Evolutionary conservation across 306 rosid genomes (phyloP).

Genomic region (Notholithocarpus densiflorus): DNA sequence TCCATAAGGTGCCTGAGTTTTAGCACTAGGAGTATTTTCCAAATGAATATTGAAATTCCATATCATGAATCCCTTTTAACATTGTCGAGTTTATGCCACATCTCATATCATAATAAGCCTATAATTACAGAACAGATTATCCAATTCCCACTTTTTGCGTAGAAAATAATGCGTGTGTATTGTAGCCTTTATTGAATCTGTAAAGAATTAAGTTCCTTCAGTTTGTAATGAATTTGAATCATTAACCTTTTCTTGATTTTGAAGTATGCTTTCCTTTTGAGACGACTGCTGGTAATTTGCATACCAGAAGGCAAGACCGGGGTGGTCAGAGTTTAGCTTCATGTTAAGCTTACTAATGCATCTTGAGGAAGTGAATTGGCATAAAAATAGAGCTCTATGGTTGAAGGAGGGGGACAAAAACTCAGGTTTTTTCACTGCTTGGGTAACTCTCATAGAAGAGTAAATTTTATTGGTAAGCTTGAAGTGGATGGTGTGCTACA

Average conservation of each 20-base stretch:
- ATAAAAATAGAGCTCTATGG: no score
- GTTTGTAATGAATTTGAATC: neutral
- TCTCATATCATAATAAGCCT: neutral
- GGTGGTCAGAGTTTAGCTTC: no score
- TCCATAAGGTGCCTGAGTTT: neutral
- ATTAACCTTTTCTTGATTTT: neutral
- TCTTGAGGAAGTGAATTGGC: no score
- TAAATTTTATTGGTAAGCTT: no score
- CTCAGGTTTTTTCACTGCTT: no score
- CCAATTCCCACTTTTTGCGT: neutral
- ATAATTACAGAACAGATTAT: neutral
- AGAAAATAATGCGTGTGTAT: neutral
- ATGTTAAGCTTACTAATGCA: no score
- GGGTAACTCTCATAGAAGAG: no score
- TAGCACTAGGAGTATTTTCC: neutral
- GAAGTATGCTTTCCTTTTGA: neutral
- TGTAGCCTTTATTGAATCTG: neutral
- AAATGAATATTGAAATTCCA: neutral
- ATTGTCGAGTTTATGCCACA: neutral
- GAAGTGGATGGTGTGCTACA: no score
- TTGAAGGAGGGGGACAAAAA: no score
- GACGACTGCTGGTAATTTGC: no score
- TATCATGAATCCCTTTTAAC: neutral
- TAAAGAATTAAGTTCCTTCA: neutral
- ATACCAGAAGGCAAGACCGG: no score